Percentiles rank a stretch among this genome's conserved stretches.
These are phyloP conservation scores for Scedosporium boydii DNA, from an alignment of 2,329 filamentous ascomycete species.

Conservation along the genomic window DNA sequence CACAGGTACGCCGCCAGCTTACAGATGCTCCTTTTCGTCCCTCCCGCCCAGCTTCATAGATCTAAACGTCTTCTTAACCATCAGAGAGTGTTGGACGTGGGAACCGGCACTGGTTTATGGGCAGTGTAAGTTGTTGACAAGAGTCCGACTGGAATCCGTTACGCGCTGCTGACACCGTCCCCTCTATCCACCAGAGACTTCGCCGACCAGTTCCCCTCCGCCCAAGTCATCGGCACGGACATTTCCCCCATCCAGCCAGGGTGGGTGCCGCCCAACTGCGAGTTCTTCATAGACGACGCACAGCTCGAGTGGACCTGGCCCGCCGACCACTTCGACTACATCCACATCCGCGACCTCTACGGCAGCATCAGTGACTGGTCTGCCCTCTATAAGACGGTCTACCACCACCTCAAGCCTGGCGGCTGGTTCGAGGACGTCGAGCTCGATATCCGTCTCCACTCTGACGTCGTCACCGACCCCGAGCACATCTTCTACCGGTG, in stretches of 20 bases:
- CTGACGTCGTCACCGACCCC: not conserved
- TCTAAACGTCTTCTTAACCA: too few species aligned
- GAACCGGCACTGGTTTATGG: constrained; percentile 50
- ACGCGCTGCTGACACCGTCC: not conserved
- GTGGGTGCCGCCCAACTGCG: constrained; percentile 33
- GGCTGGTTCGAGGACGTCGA: constrained; percentile 23
- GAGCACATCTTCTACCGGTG: constrained; percentile 1
- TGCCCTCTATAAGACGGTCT: constrained; percentile 41
- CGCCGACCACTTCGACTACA: constrained; percentile 41
- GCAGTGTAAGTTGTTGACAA: constrained; percentile 31
- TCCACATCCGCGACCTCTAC: constrained; percentile 48
- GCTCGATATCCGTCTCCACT: constrained; percentile 11
- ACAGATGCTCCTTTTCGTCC: constrained; percentile 19
- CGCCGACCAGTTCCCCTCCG: constrained; percentile 32
- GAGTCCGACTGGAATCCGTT: not conserved
- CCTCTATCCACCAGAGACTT: constrained; percentile 31
- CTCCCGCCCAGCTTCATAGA: not conserved
- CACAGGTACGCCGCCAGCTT: not conserved
- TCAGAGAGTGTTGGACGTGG: constrained; percentile 31
- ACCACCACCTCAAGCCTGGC: constrained; percentile 34
- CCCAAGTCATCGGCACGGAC: constrained; percentile 39
- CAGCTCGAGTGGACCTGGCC: constrained; percentile 33
- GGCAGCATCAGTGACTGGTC: constrained; percentile 45
- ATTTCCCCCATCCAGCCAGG: constrained; percentile 46
- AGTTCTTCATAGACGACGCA: constrained; percentile 25